Base-by-base conservation (phyloP, 1,139 yeast genomes). In the Geotrichum klebahnii region DNA sequence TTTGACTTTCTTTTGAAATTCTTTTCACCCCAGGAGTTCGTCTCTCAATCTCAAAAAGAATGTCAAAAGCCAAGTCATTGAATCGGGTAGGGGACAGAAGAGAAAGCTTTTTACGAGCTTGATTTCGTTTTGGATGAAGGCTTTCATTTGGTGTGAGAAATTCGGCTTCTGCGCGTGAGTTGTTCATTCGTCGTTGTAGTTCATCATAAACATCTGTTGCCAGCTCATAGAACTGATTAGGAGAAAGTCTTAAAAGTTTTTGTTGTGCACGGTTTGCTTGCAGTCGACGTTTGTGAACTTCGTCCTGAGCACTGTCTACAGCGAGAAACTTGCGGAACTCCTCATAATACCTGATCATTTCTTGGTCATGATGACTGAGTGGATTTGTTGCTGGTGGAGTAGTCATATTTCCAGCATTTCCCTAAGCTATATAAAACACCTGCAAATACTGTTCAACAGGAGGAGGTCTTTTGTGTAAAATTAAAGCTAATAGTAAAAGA, bases 181-280 rank as follows among this genome's bases (percentile, higher is more conserved):
- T 28, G 17, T 76, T 81, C 45, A 75, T 76, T 55, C 97, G 75
- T 60, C 98, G 77, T 61, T 80, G 79, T 55, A 90, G 73, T 68
- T 90, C 98, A 67, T 90, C 97, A 65, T 82, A 85, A 14, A 90
- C 97, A 65, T 92, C 97, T 1, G 96, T 89, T 55, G 95, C 81
- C 53, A 90, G 78, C 65, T 90, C 98, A 54, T 78, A 76, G 63
- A 90, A 88, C 67, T 92, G 97, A 12, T 82, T 81, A 14, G 77
- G 72, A 1, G 94, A 81, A 53, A 92, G 76, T 61, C 84, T 84
- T 56, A 85, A 75, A 46, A 90, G 78, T 69, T 92, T 90, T 60
- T 86, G 92, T 58, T 96, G 76, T 4, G 96, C 96, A 60, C 86
- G 80, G 20, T 87, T 73, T 57, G 70, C 58, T 26, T 52, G 54